Evolutionary conservation across 2,329 filamentous ascomycete genomes (phyloP), one percentile per base, ranked within the genome.

Genomic region (Capronia epimyces): DNA sequence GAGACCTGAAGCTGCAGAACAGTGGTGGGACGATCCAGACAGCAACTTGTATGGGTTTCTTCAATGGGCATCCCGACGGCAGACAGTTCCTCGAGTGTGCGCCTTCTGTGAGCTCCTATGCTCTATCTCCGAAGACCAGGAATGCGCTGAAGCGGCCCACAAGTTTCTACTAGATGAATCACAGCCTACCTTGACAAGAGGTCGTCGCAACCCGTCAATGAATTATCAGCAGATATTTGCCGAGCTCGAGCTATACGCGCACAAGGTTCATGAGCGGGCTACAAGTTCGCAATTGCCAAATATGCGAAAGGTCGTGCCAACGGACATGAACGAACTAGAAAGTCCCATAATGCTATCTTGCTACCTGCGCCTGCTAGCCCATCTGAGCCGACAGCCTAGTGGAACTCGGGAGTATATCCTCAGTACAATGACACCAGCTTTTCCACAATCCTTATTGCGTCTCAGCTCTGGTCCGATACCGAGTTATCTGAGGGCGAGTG

Each of bases 101-200:
- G 90, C 91, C 10, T 98, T 97, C 62, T 98, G 93, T 67, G 91
- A 97, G 65, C 91, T 98, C 83, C 75, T 98, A 13, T 87, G 89
- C 63, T 86, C 90, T 1, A 84, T 98, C 42, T 88, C 93, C 0
- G 83, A 84, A 45, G 89, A 89, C 46, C 81, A 88, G 47, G 81
- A 87, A 46, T 93, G 88, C 61, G 91, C 93, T 22, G 84, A 85
- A 47, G 79, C 86, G 13, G 89, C 91, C 0, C 91, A 98, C 66
- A 82, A 83, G 43, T 98, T 98, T 64, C 74, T 98, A 13, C 77
- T 93, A 1, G 93, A 98, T 65, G 82, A 86, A 2, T 78, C 82
- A 52, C 22, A 44, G 15, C 55, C 53, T 20, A 81, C 84, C 43
- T 77, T 83, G 4, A 83, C 84, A 2, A 93, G 90, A 69, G 82